These are phyloP conservation scores for Lentinula raphanica DNA, from an alignment of 768 basidiomycete species.

Conservation along the genomic window DNA sequence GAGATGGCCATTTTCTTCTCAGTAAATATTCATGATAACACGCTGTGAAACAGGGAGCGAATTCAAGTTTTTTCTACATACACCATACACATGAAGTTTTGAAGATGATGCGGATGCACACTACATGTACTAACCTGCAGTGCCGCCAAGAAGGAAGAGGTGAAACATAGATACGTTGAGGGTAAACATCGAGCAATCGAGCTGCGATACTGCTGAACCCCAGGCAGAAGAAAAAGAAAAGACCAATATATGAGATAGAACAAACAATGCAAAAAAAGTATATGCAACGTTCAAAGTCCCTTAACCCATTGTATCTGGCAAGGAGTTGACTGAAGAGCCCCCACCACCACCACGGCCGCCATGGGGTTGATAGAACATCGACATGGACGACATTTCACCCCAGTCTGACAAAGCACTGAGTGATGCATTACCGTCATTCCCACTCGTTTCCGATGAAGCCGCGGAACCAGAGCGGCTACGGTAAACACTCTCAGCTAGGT, in stretches of 20 bases:
- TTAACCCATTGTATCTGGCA: constrained; percentile 5
- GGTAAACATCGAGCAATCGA: too few species aligned
- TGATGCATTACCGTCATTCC: background rate
- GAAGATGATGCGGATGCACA: too few species aligned
- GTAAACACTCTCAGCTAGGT: background rate
- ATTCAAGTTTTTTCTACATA: too few species aligned
- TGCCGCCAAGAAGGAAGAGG: too few species aligned
- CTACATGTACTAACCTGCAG: too few species aligned
- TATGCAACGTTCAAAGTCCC: background rate
- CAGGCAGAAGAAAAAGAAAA: background rate
- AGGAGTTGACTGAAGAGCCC: constrained; percentile 1
- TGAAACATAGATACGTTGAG: too few species aligned
- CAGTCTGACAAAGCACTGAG: background rate
- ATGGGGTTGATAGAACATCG: constrained; percentile 1
- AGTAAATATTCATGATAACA: too few species aligned
- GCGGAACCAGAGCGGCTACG: constrained; percentile 1
- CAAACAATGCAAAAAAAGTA: background rate
- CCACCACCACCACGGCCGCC: background rate
- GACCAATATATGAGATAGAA: background rate
- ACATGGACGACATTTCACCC: constrained; percentile 6
- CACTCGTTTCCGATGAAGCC: background rate
- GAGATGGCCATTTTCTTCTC: too few species aligned
- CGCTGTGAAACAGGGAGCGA: too few species aligned
- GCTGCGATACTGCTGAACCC: too few species aligned
- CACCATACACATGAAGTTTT: too few species aligned